Conservation (phyloP, 441 rosid species). For the Rhodomyrtus psidioides region DNA sequence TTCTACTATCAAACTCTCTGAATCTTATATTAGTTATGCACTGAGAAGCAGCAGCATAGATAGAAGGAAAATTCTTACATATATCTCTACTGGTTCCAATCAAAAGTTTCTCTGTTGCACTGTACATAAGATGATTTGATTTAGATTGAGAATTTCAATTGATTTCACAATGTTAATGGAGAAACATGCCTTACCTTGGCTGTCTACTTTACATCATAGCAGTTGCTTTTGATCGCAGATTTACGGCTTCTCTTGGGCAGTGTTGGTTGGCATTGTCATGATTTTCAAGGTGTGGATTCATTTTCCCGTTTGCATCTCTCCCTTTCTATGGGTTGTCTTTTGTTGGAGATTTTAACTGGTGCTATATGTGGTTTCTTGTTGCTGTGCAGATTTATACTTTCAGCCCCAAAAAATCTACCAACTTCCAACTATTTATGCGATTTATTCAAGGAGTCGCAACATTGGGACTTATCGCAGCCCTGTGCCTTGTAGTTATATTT, state of each 20-base stretch:
- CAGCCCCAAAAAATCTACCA: slow-evolving; percentile 65
- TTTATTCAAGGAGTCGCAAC: slow-evolving; percentile 71
- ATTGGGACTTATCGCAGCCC: slow-evolving; percentile 54
- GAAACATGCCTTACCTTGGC: neutral
- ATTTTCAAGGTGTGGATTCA: slow-evolving; percentile 61
- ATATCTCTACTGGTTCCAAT: neutral
- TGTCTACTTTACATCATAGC: neutral
- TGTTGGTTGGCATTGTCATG: slow-evolving; percentile 53
- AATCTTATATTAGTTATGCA: neutral
- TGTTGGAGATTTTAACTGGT: neutral
- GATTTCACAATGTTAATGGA: neutral
- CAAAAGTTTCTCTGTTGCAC: neutral
- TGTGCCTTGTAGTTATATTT: slow-evolving; percentile 48
- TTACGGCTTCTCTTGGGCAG: slow-evolving; percentile 88
- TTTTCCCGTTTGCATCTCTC: neutral
- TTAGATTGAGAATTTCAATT: neutral
- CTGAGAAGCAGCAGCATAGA: neutral
- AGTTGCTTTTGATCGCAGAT: slow-evolving; percentile 32
- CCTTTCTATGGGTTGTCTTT: neutral
- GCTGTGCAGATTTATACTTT: slow-evolving; percentile 59
- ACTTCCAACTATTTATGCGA: slow-evolving; percentile 56
- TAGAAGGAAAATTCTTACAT: too few relatives aligned
- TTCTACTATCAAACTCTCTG: neutral
- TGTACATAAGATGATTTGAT: neutral
- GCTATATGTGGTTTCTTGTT: neutral